Evolutionary conservation across 129 eudicot genomes (phyloP), one percentile per base, ranked within the genome.

Genomic region (Sambucus nigra): DNA sequence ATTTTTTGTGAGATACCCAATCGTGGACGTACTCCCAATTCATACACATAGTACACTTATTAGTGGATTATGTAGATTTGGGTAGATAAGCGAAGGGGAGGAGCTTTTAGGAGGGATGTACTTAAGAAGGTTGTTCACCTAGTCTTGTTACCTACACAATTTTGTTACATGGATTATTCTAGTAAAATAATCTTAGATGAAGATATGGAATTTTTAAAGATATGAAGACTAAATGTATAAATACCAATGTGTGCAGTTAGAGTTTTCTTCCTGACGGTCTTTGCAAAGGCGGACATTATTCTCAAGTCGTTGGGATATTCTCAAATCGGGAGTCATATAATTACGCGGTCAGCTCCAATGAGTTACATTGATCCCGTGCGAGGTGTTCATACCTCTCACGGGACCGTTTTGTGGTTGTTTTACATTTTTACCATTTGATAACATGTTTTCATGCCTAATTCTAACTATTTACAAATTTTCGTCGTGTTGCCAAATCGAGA

Each of bases 1-100:
- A 86, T 92, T 19, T 86, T 92, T 25, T 75, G 33, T 40, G 99
- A 92, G 74, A 92, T 92, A 94, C 91, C 95, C 8, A 72, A 75
- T 11, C 89, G 70, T 4, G 94, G 91, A 49, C 76, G 78, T 35
- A 35, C 60, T 38, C 95, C 99, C 0, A 94, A 91, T 75, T 67
- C 78, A 0, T 86, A 85, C 63, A 91, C 99, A 2, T 92, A 82
- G 99, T 2, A 86, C 96, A 24, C 22, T 92, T 57, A 86, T 92
- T 35, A 82, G 73, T 53, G 95, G 96, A 48, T 58, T 92, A 47
- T 86, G 89, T 75, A 80, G 65, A 59, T 27, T 64, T 12, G 79
- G 76, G 31, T 74, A 73, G 49, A 47, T 54, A 31, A 69, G 26
- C 14, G 87, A 86, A 65, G 94, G 94, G 3, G 77, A 69, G 22